Evolutionary conservation across 2,329 filamentous ascomycete genomes (phyloP), one percentile per base, ranked within the genome.

Genomic region (Colletotrichum simmondsii): DNA sequence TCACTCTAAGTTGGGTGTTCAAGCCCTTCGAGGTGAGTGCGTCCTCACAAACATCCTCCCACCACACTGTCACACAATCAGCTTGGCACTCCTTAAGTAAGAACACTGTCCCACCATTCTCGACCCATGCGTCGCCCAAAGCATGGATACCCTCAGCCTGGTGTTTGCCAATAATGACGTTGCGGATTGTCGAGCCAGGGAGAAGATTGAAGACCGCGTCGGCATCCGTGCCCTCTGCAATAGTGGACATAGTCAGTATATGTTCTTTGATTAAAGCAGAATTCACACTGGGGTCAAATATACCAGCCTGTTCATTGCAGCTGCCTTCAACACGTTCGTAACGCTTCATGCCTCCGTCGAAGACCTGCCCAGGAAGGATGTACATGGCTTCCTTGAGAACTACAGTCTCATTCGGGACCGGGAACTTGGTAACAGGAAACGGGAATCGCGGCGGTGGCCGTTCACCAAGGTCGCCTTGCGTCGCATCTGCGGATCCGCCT

Each of bases 241-340:
- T 19, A 7, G 2, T 19, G 16, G 14, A 19, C 5, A 19, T 2
- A 19, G 7, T 42, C 6, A 42, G 6, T 19, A 6, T 5, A 42
- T 5, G 6, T 19, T 42, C 16, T 12, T 19, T 7, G 6, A 16
- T 42, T 7, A 42, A 8, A 19, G 16, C 1, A 42, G 37, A 3
- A 42, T 3, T 42, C 37, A 19, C 42, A n/a, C 19, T 2, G 6
- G 14, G 6, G 8, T n/a, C 26, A 24, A 6, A 62, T 58, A 24
- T n/a, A 58, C 69, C 69, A 1, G 78, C 79, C 66, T 87, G 84
- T 28, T 83, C 85, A 52, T 80, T 84, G 75, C 86, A 88, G 66
- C 81, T 81, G 26, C 81, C 83, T 53, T 79, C 79, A 1, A 80
- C 80, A 12, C 82, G 82, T 68, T 85, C 82, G 70, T 81, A 85